Evolutionary conservation across 2,329 filamentous ascomycete genomes (phyloP).

Genomic region (Pyrenophora graminea): DNA sequence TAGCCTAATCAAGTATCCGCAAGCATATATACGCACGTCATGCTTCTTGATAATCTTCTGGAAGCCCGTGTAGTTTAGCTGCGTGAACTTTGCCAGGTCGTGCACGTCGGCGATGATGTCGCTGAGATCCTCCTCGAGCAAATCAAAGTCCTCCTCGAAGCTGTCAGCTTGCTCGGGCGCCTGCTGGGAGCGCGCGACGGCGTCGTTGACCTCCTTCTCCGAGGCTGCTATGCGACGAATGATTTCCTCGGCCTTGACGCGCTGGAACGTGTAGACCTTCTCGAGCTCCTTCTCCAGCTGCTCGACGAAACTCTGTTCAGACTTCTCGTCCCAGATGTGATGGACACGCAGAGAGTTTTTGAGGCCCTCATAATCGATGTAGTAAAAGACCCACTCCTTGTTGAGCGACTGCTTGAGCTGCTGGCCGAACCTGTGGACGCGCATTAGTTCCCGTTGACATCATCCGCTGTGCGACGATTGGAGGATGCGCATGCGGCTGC

Average conservation of each 20-base stretch:
- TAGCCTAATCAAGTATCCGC: constrained; percentile 14
- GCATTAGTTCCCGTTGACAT: constrained; percentile 35
- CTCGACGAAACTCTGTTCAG: constrained; percentile 86
- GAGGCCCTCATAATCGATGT: constrained; percentile 95
- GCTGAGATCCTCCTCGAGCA: constrained; percentile 91
- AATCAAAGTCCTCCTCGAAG: constrained; percentile 88
- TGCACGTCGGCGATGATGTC: constrained; percentile 99
- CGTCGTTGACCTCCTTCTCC: constrained; percentile 87
- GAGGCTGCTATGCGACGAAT: constrained; percentile 84
- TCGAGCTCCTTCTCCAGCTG: constrained; percentile 90
- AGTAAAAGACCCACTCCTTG: constrained; percentile 97
- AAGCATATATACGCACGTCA: constrained; percentile 64
- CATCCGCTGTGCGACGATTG: constrained; percentile 23
- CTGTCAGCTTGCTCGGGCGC: constrained; percentile 50
- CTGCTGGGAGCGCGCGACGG: constrained; percentile 65
- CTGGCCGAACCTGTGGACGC: constrained; percentile 75
- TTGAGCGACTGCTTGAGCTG: constrained; percentile 95
- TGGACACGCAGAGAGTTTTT: constrained; percentile 83
- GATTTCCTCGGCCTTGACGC: constrained; percentile 96
- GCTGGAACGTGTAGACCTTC: constrained; percentile 97
- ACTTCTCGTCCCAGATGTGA: constrained; percentile 83
- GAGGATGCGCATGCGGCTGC: constrained; percentile 10
- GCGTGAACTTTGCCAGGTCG: constrained; percentile 96
- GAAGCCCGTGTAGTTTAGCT: constrained; percentile 98
- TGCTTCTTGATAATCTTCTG: constrained; percentile 99